Evolutionary conservation across 148 eudicot species (phyloP), one percentile per base, ranked within the genome.

Genomic region (Heliamphora exappendiculata): DNA sequence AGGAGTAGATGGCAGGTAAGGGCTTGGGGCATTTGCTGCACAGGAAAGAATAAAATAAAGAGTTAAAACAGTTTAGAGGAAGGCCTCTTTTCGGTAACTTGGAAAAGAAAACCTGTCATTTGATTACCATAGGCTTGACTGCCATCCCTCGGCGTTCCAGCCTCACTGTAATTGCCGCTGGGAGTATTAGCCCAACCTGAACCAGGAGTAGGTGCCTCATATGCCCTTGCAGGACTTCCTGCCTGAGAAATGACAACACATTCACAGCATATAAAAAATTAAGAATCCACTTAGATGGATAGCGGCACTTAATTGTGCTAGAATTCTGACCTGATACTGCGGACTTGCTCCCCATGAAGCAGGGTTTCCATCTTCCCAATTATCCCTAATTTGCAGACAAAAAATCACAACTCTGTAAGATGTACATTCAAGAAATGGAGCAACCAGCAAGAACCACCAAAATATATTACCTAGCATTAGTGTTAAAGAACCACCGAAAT

Each of bases 131-230:
- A 96, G 64, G 99, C 87, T 65, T 90, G 84, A 76, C 84, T 87
- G 68, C 76, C 88, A 79, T 96, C 98, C 81, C 91, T 89, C 70
- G 99, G 99, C 7, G 98, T 96, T 67, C 91, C 95, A 74, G 91
- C 91, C 76, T 93, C 99, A 84, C 73, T 79, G 66, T 88, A 96
- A 83, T 82, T 89, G 79, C 91, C 86, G 68, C 90, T 85, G 41
- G 98, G 89, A 71, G 98, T 88, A 76, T 73, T 82, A 26, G 93
- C 86, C 96, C 96, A 93, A 66, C 96, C 92, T 70, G 98, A 87
- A 82, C 98, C 91, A 74, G 98, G 99, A 65, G 99, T 96, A 36
- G 98, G 98, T 26, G 98, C 99, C 55, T 96, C 99, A 83, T 89
- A 93, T 19, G 95, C 69, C 77, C 91, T 90, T 66, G 93, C 85